Conservation (phyloP, 2,329 filamentous ascomycete genomes). For the Colletotrichum sojae region DNA sequence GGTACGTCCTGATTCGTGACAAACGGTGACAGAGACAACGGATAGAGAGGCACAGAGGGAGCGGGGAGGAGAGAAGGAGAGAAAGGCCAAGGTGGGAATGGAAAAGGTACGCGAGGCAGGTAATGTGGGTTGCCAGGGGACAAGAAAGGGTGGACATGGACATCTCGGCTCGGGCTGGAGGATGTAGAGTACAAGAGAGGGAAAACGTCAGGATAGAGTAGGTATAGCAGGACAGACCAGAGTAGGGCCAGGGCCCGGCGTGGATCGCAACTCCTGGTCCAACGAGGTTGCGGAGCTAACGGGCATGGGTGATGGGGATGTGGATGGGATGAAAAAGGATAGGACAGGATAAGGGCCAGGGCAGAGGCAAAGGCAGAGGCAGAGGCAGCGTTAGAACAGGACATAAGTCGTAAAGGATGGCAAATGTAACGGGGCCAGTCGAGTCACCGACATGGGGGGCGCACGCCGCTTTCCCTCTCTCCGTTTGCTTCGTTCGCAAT, state of each 20-base stretch:
- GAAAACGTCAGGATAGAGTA: conserved; percentile 32
- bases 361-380: conserved; percentile 5
- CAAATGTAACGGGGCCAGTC: conserved; percentile 26
- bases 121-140: conserved; percentile 11
- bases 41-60: too few species aligned
- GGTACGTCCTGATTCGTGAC: conserved; percentile 30
- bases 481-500: conserved; percentile 38
- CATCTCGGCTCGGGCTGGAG: conserved; percentile 5
- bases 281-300: conserved; percentile 19
- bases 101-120: conserved; percentile 14
- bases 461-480: conserved; percentile 21
- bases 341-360: conserved; percentile 13
- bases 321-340: conserved; percentile 15
- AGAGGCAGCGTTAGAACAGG: conserved; percentile 11
- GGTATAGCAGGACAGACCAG: conserved; percentile 14
- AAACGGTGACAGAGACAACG: neutral
- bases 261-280: conserved; percentile 28
- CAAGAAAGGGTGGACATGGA: neutral
- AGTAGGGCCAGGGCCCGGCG: conserved; percentile 15
- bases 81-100: conserved; percentile 2
- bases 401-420: conserved; percentile 17
- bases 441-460: conserved; percentile 6
- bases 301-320: conserved; percentile 22
- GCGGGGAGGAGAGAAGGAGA: neutral
- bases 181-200: conserved; percentile 11